These are phyloP conservation scores for Vitis hybrid DNA, from an alignment of 177 flowering plant genomes.

Conservation along the genomic window DNA sequence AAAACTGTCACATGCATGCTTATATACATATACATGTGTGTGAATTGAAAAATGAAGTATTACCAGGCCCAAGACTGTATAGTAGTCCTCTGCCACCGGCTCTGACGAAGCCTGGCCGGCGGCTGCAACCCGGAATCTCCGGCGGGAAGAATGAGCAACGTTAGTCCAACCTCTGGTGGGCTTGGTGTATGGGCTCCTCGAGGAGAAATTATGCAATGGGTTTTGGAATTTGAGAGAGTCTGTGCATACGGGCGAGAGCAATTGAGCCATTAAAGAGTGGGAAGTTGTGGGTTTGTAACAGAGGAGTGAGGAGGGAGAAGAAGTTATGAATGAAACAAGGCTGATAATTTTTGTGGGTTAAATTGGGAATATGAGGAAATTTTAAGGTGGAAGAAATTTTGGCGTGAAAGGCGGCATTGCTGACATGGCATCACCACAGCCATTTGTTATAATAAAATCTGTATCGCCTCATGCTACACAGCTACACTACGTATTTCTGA, in stretches of 20 bases:
- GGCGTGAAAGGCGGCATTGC: conserved; percentile 21
- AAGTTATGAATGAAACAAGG: background rate
- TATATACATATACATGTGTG: background rate
- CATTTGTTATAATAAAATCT: conserved; percentile 29
- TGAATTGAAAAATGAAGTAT: background rate
- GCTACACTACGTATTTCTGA: too few relatives aligned
- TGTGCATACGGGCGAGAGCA: conserved; percentile 66
- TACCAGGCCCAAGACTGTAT: conserved; percentile 82
- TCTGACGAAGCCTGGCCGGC: conserved; percentile 33
- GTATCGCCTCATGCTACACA: background rate
- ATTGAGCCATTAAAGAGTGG: conserved; percentile 56
- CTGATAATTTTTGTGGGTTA: conserved; percentile 2
- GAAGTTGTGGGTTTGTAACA: background rate
- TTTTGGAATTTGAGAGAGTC: conserved; percentile 60
- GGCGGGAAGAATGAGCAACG: background rate
- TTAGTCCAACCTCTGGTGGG: conserved; percentile 20
- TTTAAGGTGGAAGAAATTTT: conserved; percentile 35
- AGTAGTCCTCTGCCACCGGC: conserved; percentile 71
- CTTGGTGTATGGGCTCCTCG: conserved; percentile 31
- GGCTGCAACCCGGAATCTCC: conserved; percentile 46
- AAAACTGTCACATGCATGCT: background rate
- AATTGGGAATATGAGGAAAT: conserved; percentile 7
- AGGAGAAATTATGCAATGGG: conserved; percentile 24
- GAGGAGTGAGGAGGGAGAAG: background rate
- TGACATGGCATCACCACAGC: conserved; percentile 48